Conservation (phyloP, 257 asterid species). For the Primulina eburnea region DNA sequence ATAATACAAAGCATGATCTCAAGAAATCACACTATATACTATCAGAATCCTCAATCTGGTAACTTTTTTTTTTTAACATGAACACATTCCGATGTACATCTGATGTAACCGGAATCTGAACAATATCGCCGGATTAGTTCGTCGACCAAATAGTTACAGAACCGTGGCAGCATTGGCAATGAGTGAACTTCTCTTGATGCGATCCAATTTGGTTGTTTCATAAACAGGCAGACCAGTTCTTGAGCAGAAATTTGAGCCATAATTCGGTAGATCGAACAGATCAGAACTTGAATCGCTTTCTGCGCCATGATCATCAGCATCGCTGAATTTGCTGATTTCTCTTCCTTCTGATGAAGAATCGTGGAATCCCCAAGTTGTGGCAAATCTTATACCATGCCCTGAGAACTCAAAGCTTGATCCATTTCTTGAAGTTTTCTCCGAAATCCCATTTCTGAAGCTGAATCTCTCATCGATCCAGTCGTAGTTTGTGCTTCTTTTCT, state of each 20-base stretch:
- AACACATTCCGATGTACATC: too few relatives aligned
- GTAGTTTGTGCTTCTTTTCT: conserved; percentile 22
- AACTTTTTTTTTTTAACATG: too few relatives aligned
- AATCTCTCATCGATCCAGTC: conserved; percentile 34
- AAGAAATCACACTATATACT: background rate
- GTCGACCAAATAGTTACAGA: too few relatives aligned
- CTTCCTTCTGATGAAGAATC: conserved; percentile 23
- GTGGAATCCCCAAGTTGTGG: conserved; percentile 24
- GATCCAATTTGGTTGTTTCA: conserved; percentile 38
- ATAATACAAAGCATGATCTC: background rate
- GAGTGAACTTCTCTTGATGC: conserved; percentile 13
- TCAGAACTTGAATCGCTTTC: conserved; percentile 90
- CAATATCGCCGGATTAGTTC: too few relatives aligned
- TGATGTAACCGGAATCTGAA: too few relatives aligned
- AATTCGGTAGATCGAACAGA: conserved; percentile 77
- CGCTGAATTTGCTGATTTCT: conserved; percentile 34
- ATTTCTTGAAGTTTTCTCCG: conserved; percentile 8
- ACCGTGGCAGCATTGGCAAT: too few relatives aligned
- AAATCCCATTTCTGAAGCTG: conserved; percentile 20
- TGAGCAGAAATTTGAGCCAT: conserved; percentile 40
- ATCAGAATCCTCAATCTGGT: background rate
- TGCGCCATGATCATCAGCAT: conserved; percentile 28
- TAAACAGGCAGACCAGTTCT: conserved; percentile 45
- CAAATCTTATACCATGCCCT: conserved; percentile 17
- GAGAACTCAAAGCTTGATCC: conserved; percentile 23